Base-by-base conservation (phyloP, 73 alveolate species). In the Breviolum minutum region DNA sequence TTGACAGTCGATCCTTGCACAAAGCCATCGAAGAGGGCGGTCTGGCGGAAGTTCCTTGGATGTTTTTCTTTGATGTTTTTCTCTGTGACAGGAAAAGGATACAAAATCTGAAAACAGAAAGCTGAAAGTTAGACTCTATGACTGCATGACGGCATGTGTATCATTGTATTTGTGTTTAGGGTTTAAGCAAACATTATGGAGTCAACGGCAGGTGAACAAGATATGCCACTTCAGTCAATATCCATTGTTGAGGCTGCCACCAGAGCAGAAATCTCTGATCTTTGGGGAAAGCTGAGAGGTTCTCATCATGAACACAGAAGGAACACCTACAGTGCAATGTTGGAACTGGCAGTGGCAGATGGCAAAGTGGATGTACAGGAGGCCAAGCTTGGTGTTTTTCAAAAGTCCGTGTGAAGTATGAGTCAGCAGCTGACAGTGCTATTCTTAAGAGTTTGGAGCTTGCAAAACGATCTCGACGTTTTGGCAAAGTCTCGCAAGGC, bases 231-330 rank as follows among this genome's bases (percentile, higher is more conserved):
- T 69, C 27, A 69, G 19, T 16, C 54, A 40, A 40, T 3, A 2
- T 17, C 32, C 6, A 5, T 11, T 29, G 1, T 40, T 63, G 16
- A 87, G 95, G 95, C 95, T 16, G 95, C 95, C 27, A 87, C 95
- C 8, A 64, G 84, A 6, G 95, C 84, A 29, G 84, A 87, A 27
- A 68, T 87, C 95, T 64, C 83, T 6, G 95, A 87, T 68, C 68
- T 87, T 32, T 87, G 95, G 95, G 95, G 95, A 87, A 87, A 87
- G 54, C 95, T 87, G 71, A 71, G 77, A 40, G 95, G 95, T 29
- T 66, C 84, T 26, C 95, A 87, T 48, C 95, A 66, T 26, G 95
- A 87, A 48, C 95, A 87, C 62, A 32, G 95, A 30, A 2, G 95
- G 70, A 87, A 87, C 84, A 87, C 95, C 64, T 87, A 87, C 95